Evolutionary conservation across 2,329 filamentous ascomycete species (phyloP), one percentile per base, ranked within the genome.

Genomic region (Xylaria sp.): DNA sequence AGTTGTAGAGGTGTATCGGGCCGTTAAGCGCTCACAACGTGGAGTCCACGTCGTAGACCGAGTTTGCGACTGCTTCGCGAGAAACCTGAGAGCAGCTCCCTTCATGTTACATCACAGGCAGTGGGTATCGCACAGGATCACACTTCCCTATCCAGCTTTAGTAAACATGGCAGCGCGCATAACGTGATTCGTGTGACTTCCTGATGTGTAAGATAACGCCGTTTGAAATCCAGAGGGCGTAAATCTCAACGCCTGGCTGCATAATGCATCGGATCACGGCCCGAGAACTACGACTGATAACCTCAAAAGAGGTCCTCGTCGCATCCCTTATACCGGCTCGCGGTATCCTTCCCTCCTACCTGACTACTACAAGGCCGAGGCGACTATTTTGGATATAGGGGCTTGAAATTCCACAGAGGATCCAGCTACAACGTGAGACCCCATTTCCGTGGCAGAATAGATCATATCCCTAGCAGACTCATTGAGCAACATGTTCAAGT

Each of bases 181-280:
- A 9, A 55, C 58, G 11, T 42, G 32, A 34, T 39, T 27, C 45
- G 68, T 68, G 54, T 42, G 27, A 65, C 57, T 63, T 65, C 42
- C 55, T 27, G 21, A 27, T 36, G 14, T 60, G 64, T 45, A 42
- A 55, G 3, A 50, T 56, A 19, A 39, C 17, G n/a, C 45, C 19
- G 21, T 47, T 14, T n/a, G n/a, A 54, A 39, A 56, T 45, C 24
- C 54, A 30, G 61, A 42, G 27, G 39, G 9, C 19, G 21, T 39
- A 14, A 21, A 60, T 54, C 8, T 6, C 32, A 34, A 32, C 64
- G 61, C 64, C 42, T 67, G 36, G 45, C 51, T 62, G 64, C 61
- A 70, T 61, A 12, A 39, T 53, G 12, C 39, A 45, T 51, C 58
- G 61, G 54, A 34, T 63, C 32, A 42, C 32, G 56, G 54, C 47